Evolutionary conservation across 2,329 filamentous ascomycete species (phyloP).

Genomic region (Helotiales sp.): DNA sequence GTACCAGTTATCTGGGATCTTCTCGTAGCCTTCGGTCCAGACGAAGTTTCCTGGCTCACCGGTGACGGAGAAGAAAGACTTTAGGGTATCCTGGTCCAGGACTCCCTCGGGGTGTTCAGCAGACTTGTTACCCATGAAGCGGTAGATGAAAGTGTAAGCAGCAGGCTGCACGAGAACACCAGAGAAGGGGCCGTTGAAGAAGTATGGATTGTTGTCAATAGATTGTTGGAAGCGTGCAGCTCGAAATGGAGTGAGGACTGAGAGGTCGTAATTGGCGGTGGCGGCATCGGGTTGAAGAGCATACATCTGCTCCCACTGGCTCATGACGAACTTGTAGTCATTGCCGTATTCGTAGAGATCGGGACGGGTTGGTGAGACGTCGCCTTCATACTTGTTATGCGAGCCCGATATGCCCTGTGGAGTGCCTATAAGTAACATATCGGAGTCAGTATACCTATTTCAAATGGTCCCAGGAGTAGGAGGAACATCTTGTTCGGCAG

Average conservation of each 20-base stretch:
- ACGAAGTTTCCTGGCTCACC: constrained; percentile 23
- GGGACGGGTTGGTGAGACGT: constrained; percentile 51
- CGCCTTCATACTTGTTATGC: constrained; percentile 56
- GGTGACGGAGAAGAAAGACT: constrained; percentile 33
- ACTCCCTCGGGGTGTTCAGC: constrained; percentile 37
- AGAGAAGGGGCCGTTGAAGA: constrained; percentile 47
- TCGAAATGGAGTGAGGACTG: constrained; percentile 42
- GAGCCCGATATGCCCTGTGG: constrained; percentile 49
- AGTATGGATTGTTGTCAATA: constrained; percentile 51
- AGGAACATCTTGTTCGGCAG: no score
- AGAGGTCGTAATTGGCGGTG: no score
- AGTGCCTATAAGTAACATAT: constrained; percentile 36
- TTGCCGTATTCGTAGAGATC: constrained; percentile 52
- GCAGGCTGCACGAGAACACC: constrained; percentile 24
- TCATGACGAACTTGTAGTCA: constrained; percentile 51
- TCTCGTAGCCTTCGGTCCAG: constrained; percentile 16
- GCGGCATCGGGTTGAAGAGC: no score
- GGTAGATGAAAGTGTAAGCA: constrained; percentile 27
- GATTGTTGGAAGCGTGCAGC: constrained; percentile 47
- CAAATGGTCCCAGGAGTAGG: no score
- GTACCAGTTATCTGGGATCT: constrained; percentile 32
- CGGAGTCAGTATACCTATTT: constrained; percentile 26
- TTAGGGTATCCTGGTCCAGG: constrained; percentile 36
- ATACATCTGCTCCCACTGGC: constrained; percentile 50
- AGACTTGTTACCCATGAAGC: constrained; percentile 30